Evolutionary conservation across 768 basidiomycete genomes (phyloP).

Genomic region (Lactarius akahatsu): DNA sequence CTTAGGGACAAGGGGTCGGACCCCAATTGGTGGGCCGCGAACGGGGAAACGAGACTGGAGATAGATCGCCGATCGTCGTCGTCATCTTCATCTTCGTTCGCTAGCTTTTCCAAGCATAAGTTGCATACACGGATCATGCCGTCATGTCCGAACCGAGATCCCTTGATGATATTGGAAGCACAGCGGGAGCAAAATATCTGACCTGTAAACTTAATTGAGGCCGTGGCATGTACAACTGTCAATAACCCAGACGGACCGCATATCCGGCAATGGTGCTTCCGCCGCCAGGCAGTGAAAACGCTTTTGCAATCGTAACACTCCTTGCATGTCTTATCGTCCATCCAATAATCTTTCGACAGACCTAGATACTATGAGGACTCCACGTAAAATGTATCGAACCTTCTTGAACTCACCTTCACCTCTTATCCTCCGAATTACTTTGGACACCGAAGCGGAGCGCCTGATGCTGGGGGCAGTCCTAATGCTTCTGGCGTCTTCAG

Average conservation of each 20-base stretch:
- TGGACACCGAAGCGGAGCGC: conserved; percentile 80
- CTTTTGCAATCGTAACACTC: conserved; percentile 97
- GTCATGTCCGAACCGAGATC: conserved; percentile 87
- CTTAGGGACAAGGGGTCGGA: conserved; percentile 41
- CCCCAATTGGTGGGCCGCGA: conserved; percentile 77
- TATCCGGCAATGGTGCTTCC: conserved; percentile 97
- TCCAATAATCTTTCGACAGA: conserved; percentile 95
- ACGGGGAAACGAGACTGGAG: conserved; percentile 67
- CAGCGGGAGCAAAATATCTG: conserved; percentile 98
- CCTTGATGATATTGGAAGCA: conserved; percentile 95
- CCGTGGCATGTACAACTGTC: not conserved
- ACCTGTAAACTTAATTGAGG: conserved; percentile 46
- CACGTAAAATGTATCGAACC: conserved; percentile 13
- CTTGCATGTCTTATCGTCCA: conserved; percentile 94
- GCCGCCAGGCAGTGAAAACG: conserved; percentile 88
- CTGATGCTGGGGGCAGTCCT: conserved; percentile 71
- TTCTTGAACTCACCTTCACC: conserved; percentile 69
- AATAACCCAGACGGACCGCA: conserved; percentile 59
- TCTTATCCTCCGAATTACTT: conserved; percentile 84
- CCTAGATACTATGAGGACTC: conserved; percentile 43
- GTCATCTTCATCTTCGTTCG: conserved; percentile 84
- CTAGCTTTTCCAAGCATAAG: conserved; percentile 88
- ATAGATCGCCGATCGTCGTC: conserved; percentile 87
- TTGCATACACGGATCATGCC: conserved; percentile 98
- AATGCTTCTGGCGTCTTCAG: conserved; percentile 86